Percentiles rank a stretch among this genome's conserved stretches.
These are phyloP conservation scores for Heracleum sosnowskyi DNA, from an alignment of 129 eudicot species.

Conservation along the genomic window DNA sequence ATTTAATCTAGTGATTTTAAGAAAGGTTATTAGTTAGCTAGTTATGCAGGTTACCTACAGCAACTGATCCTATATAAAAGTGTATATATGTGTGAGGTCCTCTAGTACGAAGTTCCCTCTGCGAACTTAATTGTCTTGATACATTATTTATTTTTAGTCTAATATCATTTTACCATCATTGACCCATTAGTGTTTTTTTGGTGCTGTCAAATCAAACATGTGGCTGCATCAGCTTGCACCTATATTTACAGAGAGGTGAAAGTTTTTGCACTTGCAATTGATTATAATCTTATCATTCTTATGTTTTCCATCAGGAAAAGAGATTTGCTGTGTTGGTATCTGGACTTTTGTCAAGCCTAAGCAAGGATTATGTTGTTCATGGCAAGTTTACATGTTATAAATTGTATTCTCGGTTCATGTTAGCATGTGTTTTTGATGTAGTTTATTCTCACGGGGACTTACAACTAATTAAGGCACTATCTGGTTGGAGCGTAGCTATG, in stretches of 20 bases:
- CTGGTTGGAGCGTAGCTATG: background rate
- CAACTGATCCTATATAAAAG: background rate
- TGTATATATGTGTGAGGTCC: background rate
- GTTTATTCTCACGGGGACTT: background rate
- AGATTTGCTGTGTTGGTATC: slow-evolving; percentile 85
- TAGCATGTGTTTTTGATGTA: background rate
- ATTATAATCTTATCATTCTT: background rate
- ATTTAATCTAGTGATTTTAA: too few relatives aligned
- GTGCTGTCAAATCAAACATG: background rate
- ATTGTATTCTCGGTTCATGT: background rate
- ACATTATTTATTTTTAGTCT: background rate
- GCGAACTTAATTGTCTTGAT: background rate
- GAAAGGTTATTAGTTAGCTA: too few relatives aligned
- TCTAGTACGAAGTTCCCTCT: background rate
- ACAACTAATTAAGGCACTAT: background rate
- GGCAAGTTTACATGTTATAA: slow-evolving; percentile 30
- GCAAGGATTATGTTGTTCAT: slow-evolving; percentile 78
- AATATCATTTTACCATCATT: background rate
- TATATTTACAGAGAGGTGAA: background rate
- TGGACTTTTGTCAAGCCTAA: slow-evolving; percentile 88
- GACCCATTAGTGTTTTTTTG: background rate
- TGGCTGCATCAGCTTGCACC: background rate
- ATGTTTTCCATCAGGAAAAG: slow-evolving; percentile 40
- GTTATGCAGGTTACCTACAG: too few relatives aligned
- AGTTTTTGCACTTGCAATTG: background rate